Evolutionary conservation across 352 stramenopile genomes (phyloP).

Genomic region (Phytophthora rubi): DNA sequence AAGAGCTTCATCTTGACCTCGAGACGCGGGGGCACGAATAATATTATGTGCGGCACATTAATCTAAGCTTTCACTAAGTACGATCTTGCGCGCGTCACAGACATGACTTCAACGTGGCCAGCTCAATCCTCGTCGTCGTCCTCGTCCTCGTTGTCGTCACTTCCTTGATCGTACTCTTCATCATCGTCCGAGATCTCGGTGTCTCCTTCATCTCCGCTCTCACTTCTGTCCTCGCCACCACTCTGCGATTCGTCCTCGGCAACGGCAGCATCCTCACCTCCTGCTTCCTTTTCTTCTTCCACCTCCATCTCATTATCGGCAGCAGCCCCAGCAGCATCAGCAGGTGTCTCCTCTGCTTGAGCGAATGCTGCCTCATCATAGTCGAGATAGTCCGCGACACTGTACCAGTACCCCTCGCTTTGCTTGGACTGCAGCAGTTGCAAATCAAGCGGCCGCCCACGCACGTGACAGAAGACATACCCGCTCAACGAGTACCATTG

Average conservation of each 20-base stretch:
- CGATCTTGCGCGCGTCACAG: slow-evolving; percentile 15
- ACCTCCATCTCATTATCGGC: slow-evolving; percentile 1
- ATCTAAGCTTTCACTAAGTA: slow-evolving; percentile 9
- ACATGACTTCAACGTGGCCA: slow-evolving; percentile 7
- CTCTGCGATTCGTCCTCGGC: slow-evolving; percentile 6
- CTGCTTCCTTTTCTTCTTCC: slow-evolving; percentile 16
- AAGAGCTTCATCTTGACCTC: slow-evolving; percentile 82
- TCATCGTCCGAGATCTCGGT: slow-evolving; percentile 22
- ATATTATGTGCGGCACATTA: slow-evolving; percentile 2
- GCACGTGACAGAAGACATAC: slow-evolving; percentile 65
- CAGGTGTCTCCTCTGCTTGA: slow-evolving; percentile 12
- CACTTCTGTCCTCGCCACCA: slow-evolving; percentile 17
- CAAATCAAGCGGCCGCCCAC: slow-evolving; percentile 51
- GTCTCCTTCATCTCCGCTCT: slow-evolving; percentile 36
- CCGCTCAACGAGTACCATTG: slow-evolving; percentile 77
- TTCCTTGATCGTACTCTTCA: slow-evolving; percentile 21
- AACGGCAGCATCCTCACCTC: slow-evolving; percentile 15
- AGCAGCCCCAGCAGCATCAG: background rate
- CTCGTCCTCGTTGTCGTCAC: slow-evolving; percentile 16
- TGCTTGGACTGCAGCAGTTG: slow-evolving; percentile 27
- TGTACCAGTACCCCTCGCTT: slow-evolving; percentile 48
- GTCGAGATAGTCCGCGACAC: slow-evolving; percentile 68
- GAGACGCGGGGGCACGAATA: background rate
- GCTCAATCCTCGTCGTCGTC: background rate
- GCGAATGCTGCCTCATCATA: slow-evolving; percentile 47